These are phyloP conservation scores for Remersonia thermophila DNA, from an alignment of 2,329 filamentous ascomycete species.

Conservation along the genomic window DNA sequence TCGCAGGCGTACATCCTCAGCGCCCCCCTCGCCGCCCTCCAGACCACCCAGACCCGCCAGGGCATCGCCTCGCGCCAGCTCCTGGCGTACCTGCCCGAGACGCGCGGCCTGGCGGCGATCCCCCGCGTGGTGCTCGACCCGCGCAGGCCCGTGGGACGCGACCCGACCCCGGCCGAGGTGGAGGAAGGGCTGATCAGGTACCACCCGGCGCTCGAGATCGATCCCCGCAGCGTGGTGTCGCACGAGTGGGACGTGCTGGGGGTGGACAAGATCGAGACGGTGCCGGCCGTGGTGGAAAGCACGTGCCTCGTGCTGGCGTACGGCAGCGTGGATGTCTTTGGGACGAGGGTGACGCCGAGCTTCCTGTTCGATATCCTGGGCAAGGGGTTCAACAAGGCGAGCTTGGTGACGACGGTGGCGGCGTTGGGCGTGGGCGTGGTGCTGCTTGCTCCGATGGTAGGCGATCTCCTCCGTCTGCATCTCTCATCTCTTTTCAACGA, in stretches of 20 bases:
- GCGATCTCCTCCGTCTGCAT: slow-evolving; percentile 21
- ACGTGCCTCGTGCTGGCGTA: slow-evolving; percentile 83
- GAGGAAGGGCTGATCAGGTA: slow-evolving; percentile 79
- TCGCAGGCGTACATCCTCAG: slow-evolving; percentile 73
- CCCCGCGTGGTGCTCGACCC: slow-evolving; percentile 72
- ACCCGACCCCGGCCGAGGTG: slow-evolving; percentile 64
- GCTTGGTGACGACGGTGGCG: slow-evolving; percentile 70
- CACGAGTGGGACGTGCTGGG: slow-evolving; percentile 75
- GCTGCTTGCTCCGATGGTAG: slow-evolving; percentile 74
- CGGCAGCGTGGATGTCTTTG: slow-evolving; percentile 70
- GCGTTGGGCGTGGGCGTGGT: slow-evolving; percentile 67
- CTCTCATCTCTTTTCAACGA: not conserved
- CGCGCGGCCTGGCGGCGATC: slow-evolving; percentile 65
- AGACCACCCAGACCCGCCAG: slow-evolving; percentile 80
- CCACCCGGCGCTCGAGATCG: slow-evolving; percentile 64
- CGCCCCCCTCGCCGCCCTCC: slow-evolving; percentile 64
- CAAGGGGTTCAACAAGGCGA: slow-evolving; percentile 84
- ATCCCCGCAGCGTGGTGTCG: slow-evolving; percentile 67
- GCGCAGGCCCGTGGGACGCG: slow-evolving; percentile 71
- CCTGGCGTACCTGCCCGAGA: slow-evolving; percentile 62
- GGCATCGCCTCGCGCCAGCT: slow-evolving; percentile 79
- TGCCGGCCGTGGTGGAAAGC: slow-evolving; percentile 75
- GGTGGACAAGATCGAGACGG: slow-evolving; percentile 58
- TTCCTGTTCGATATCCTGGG: slow-evolving; percentile 84
- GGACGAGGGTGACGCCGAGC: slow-evolving; percentile 75